Evolutionary conservation across 371 early-diverging fungal species (phyloP), one percentile per base, ranked within the genome.

Genomic region (Capillidium heterosporum): DNA sequence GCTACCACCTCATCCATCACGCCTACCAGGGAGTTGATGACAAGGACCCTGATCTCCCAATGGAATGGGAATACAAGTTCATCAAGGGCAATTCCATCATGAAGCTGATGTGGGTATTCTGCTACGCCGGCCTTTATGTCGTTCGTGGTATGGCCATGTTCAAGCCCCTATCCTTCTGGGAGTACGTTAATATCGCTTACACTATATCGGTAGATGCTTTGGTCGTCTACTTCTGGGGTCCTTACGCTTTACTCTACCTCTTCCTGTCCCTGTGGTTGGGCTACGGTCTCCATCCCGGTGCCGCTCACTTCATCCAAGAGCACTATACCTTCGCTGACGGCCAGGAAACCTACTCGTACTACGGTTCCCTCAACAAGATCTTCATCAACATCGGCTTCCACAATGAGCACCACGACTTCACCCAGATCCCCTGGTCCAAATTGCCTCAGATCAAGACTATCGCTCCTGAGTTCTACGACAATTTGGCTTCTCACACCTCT

Each of bases 281-380:
- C 32, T 93, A 87, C 65, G 83, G 87, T 27, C 67, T 93, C 27
- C 96, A 97, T 69, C 95, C 95, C 15, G 89, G 85, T 28, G 95
- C 95, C 2, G 96, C 91, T 21, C 98, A 97, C 65, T 93, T 95
- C 58, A 85, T 97, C 61, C 92, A 91, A 71, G 98, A 97, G 73
- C 96, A 97, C 71, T 97, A 90, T 66, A 90, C 90, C 24, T 93
- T 90, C 74, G 82, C 77, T 49, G 85, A 90, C 61, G 96, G 92
- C 15, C 89, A 91, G 69, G 96, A 97, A 68, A 95, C 95, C 0
- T 95, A 95, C 70, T 88, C 88, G 29, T 97, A 97, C 81, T 97
- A 97, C 63, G 96, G 95, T 43, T 68, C 76, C 46, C 72, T 91
- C 46, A 97, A 95, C 71, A 56, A 71, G 42, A 74, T 84, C 35